Evolutionary conservation across 163 green algal genomes (phyloP).

Genomic region (Scenedesmus sp.): DNA sequence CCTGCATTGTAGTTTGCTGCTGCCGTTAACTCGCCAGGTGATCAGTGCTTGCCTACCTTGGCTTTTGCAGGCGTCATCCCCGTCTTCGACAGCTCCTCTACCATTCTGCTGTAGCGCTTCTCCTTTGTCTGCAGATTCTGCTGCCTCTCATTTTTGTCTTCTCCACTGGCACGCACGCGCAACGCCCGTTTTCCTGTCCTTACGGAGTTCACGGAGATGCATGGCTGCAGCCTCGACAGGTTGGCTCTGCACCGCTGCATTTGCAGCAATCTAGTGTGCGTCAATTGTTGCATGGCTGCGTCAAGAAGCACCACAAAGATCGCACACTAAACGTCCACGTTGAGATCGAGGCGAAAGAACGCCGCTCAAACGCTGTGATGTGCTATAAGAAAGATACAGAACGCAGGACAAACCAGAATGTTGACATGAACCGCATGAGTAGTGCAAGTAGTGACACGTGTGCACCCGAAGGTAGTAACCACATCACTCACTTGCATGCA

Average conservation of each 20-base stretch:
- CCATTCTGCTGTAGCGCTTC: slow-evolving; percentile 35
- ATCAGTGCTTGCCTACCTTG: background rate
- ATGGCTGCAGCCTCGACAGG: background rate
- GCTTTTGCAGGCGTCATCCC: slow-evolving; percentile 63
- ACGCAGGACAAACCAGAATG: too few relatives aligned
- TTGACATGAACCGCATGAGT: too few relatives aligned
- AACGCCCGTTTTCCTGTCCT: background rate
- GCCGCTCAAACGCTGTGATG: background rate
- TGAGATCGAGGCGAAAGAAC: background rate
- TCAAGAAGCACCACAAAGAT: background rate
- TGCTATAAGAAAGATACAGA: too few relatives aligned
- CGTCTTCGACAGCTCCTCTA: slow-evolving; percentile 59
- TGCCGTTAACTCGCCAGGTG: background rate
- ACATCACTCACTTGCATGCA: too few relatives aligned
- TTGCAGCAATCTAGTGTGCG: background rate
- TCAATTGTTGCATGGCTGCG: background rate
- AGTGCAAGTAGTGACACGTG: too few relatives aligned
- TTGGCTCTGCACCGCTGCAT: background rate
- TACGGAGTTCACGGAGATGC: slow-evolving; percentile 7
- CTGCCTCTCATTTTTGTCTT: background rate
- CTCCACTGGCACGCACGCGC: background rate
- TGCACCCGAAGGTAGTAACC: too few relatives aligned
- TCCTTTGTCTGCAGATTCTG: background rate
- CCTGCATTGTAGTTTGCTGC: background rate
- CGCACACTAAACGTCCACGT: background rate